Percentiles rank a stretch among this genome's conserved stretches.
phyloP scores from a whole-genome alignment of 2,329 filamentous ascomycete genomes.

The Claviceps arundinis region DNA sequence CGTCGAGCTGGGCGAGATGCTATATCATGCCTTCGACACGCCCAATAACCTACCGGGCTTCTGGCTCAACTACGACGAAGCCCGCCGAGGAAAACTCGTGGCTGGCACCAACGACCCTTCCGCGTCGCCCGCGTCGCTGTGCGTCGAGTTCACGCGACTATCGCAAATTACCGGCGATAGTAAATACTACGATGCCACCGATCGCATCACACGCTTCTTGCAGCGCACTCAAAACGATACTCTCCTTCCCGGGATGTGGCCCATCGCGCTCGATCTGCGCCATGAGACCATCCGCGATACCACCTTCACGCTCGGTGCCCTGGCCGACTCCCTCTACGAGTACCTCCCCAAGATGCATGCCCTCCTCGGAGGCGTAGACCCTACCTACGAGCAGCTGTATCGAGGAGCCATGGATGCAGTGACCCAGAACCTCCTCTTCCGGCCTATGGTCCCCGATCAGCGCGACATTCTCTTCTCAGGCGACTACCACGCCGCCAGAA shows the following conservation, averaged over 20 bases:
- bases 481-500: slow-evolving; percentile 15
- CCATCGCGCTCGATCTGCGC: slow-evolving; percentile 44
- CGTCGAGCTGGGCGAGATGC: slow-evolving; percentile 38
- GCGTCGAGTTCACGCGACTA: slow-evolving; percentile 61
- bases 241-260: slow-evolving; percentile 66
- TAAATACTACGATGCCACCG: slow-evolving; percentile 67
- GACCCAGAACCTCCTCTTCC: slow-evolving; percentile 52
- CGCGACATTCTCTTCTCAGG: slow-evolving; percentile 42
- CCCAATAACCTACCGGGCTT: slow-evolving; percentile 37
- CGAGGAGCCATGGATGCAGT: slow-evolving; percentile 47
- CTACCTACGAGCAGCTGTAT: slow-evolving; percentile 54
- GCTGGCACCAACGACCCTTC: slow-evolving; percentile 34
- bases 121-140: slow-evolving; percentile 49
- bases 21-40: slow-evolving; percentile 41
- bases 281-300: slow-evolving; percentile 38
- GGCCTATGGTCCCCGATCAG: slow-evolving; percentile 49
- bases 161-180: slow-evolving; percentile 58
- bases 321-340: slow-evolving; percentile 47
- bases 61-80: slow-evolving; percentile 30
- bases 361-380: slow-evolving; percentile 48
- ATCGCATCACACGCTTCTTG: slow-evolving; percentile 59
- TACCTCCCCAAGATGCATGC: slow-evolving; percentile 51
- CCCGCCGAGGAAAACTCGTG: slow-evolving; percentile 30
- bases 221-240: slow-evolving; percentile 54
- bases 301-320: slow-evolving; percentile 38